A percentile compares a stretch with the other conserved stretches of the same genome.
Conservation (phyloP, 352 stramenopile species). For the Blastocystis sp. region DNA sequence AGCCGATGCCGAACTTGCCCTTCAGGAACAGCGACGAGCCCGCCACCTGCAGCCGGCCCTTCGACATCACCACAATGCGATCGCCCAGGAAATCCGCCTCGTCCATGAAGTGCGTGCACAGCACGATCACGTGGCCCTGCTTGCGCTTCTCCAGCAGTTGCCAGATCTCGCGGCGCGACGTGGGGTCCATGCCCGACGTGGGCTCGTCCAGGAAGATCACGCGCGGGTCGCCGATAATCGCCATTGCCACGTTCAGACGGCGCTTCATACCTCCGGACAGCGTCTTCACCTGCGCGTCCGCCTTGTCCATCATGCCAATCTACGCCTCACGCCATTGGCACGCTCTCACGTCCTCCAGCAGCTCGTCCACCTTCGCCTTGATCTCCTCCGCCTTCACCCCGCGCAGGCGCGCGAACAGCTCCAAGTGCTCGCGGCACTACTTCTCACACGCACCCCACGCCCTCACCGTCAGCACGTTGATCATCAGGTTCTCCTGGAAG, state of each 20-base stretch:
- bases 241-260: constrained; percentile 80
- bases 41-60: constrained; percentile 73
- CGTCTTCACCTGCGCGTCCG: constrained; percentile 73
- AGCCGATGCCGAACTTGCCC: constrained; percentile 76
- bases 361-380: constrained; percentile 22
- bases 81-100: constrained; percentile 86
- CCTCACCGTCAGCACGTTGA: constrained; percentile 77
- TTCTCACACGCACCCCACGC: neutral
- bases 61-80: constrained; percentile 83
- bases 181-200: constrained; percentile 76
- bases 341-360: constrained; percentile 18
- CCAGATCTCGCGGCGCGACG: constrained; percentile 76
- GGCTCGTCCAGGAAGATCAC: constrained; percentile 73
- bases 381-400: constrained; percentile 32
- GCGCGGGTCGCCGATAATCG: constrained; percentile 76
- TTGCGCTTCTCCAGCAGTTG: constrained; percentile 78
- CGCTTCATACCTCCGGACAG: constrained; percentile 82
- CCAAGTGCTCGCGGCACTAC: constrained; percentile 66
- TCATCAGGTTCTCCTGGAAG: constrained; percentile 81
- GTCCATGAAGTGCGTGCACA: constrained; percentile 86
- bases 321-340: neutral
- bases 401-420: constrained; percentile 67
- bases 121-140: constrained; percentile 77
- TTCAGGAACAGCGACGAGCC: constrained; percentile 82
- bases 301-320: constrained; percentile 71